Evolutionary conservation across 23 red algal genomes (phyloP), one percentile per base, ranked within the genome.

Genomic region (Gracilaria domingensis): DNA sequence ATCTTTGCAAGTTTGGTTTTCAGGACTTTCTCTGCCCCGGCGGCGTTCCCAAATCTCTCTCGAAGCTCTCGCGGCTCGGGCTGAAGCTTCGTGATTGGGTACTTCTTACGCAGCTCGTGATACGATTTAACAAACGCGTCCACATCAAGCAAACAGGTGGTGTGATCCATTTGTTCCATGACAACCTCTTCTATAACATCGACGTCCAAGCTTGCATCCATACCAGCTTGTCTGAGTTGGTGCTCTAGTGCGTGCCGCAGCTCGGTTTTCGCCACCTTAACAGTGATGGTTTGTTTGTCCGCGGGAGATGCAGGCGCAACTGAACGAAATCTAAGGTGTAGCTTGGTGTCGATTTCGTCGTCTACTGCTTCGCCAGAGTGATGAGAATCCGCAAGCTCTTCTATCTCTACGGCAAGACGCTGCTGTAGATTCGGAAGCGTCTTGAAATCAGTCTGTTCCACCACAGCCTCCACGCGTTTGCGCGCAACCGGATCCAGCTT

Each of bases 381-480:
- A 20, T 30, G 8, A n/a, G 4, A 12, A 28, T 64, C 59, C 45
- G 5, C 12, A 4, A 64, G 17, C 8, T 64, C 59, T 8, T 64
- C 28, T 18, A 64, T 20, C 59, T 12, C 28, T 6, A 64, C 59
- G 5, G 21, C 9, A 9, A 67, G 28, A 29, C 33, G 3, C 28
- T 67, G 8, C 14, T 67, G 62, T 13, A 67, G 1, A 67, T 36
- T 29, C 12, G 62, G 3, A 67, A 67, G 28, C 20, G 62, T 33
- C 33, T 17, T 29, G 33, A 67, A 67, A 1, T 67, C 33, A 21
- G 28, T 67, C 9, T 67, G 62, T 16, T 67, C 7, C 62, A 67
- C 62, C 32, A 67, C 62, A 13, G 62, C 33, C 11, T 67, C 62
- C n/a, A 67, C 62, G 62, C 62, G 62, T 67, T 67, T 67, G 2